Conservation (phyloP, 2,329 filamentous ascomycete genomes). For the Drechslerella coelobrocha region DNA sequence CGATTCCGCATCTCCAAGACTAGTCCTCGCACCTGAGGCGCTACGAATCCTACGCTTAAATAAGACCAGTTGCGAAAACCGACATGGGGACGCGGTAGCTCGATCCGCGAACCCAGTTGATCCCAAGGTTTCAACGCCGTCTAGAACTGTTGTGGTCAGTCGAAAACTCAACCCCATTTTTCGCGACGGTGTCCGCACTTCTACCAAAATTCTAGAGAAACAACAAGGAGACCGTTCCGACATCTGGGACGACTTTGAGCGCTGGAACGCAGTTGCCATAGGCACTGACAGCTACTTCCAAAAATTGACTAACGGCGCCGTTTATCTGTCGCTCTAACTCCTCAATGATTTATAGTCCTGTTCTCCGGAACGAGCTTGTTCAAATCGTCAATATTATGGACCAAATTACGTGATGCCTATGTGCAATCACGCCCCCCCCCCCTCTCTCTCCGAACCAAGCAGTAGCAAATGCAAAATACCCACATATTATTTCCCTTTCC, state of each 20-base stretch:
- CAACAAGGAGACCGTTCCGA: neutral
- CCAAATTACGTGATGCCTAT: too few relatives aligned
- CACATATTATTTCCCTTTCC: too few relatives aligned
- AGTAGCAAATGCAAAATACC: too few relatives aligned
- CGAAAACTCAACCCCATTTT: neutral
- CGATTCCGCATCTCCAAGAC: neutral
- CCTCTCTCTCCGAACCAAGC: too few relatives aligned
- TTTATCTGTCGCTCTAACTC: too few relatives aligned
- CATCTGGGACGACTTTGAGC: constrained; percentile 10
- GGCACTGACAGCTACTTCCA: neutral
- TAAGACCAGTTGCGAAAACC: neutral
- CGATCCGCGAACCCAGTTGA: neutral
- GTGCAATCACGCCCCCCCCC: too few relatives aligned
- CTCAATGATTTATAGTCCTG: too few relatives aligned
- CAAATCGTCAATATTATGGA: too few relatives aligned
- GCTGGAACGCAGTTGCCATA: neutral
- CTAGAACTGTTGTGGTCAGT: neutral
- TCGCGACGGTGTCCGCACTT: neutral
- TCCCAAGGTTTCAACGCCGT: neutral
- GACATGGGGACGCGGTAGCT: neutral
- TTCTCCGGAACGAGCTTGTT: too few relatives aligned
- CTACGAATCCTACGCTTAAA: neutral
- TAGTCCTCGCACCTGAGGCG: neutral
- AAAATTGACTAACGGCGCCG: neutral
- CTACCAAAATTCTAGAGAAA: too few relatives aligned